Conservation (phyloP, 371 early-diverging fungal species). For the Gilbertella persicaria region DNA sequence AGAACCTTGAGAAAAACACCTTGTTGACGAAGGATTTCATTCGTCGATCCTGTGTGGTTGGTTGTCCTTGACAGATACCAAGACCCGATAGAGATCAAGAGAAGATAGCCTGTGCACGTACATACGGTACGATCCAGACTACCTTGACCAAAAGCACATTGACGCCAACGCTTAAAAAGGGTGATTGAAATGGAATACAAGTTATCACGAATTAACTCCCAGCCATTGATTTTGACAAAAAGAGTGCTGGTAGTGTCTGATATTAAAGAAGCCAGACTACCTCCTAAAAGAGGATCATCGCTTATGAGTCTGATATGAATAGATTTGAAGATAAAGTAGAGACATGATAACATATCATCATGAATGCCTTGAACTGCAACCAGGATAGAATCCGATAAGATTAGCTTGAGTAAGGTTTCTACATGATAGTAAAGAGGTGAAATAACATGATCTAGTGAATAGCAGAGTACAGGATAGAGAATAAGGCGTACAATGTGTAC, state of each 20-base stretch:
- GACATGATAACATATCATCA: not conserved
- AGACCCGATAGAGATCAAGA: constrained; percentile 34
- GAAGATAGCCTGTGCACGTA: constrained; percentile 33
- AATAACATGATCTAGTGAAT: constrained; percentile 39
- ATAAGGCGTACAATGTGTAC: constrained; percentile 44
- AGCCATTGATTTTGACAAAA: not conserved
- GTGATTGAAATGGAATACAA: constrained; percentile 6
- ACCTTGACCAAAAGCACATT: constrained; percentile 32
- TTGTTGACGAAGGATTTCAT: constrained; percentile 46
- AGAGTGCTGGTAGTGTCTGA: constrained; percentile 6
- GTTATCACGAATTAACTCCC: constrained; percentile 3
- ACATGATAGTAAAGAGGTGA: constrained; percentile 1
- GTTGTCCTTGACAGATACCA: constrained; percentile 39
- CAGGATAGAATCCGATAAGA: not conserved
- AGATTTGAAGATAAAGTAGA: constrained; percentile 9
- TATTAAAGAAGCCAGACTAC: not conserved
- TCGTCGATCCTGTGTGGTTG: constrained; percentile 30
- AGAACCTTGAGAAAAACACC: constrained; percentile 58
- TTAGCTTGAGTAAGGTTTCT: not conserved
- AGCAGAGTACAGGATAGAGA: constrained; percentile 54
- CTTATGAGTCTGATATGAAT: constrained; percentile 7
- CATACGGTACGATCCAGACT: constrained; percentile 34
- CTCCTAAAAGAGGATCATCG: constrained; percentile 1
- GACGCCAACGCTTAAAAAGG: constrained; percentile 25
- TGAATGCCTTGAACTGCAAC: not conserved